phyloP scores from a whole-genome alignment of 345 rosid genomes.

The Anastatica hierochuntica region DNA sequence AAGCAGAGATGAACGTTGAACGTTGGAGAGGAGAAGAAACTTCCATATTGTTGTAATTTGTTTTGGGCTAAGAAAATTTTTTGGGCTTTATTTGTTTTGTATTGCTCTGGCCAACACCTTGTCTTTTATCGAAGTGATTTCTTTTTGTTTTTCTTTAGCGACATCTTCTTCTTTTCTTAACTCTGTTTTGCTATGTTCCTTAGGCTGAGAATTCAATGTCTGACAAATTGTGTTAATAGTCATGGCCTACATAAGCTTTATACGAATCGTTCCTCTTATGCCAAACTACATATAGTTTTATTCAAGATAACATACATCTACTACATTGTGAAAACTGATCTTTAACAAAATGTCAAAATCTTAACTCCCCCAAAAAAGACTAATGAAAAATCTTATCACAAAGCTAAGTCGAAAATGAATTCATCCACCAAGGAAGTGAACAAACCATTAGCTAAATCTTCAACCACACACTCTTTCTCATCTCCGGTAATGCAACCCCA shows the following conservation, averaged over 20 bases:
- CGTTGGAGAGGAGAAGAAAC: no score
- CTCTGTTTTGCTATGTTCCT: no score
- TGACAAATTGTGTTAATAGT: no score
- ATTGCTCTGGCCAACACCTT: no score
- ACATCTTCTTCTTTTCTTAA: no score
- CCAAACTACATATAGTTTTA: constrained; percentile 14
- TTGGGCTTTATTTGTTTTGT: no score
- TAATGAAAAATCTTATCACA: background rate
- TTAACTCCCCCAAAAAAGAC: background rate
- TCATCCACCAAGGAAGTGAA: constrained; percentile 49
- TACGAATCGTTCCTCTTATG: background rate
- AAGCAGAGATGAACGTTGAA: no score
- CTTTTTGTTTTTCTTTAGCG: no score
- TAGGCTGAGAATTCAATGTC: no score
- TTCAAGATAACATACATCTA: constrained; percentile 4
- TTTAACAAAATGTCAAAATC: constrained; percentile 11
- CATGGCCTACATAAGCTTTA: background rate
- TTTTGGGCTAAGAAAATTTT: no score
- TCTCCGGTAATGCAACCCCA: constrained; percentile 37
- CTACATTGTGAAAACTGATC: constrained; percentile 9
- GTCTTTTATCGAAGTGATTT: no score
- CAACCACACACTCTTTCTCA: constrained; percentile 24
- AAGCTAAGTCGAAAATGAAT: constrained; percentile 32
- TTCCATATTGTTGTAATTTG: no score
- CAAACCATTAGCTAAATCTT: constrained; percentile 37